A percentile compares a stretch with the other conserved stretches of the same genome.
phyloP scores from a whole-genome alignment of 2,329 filamentous ascomycete species.

The Coniella lustricola region DNA sequence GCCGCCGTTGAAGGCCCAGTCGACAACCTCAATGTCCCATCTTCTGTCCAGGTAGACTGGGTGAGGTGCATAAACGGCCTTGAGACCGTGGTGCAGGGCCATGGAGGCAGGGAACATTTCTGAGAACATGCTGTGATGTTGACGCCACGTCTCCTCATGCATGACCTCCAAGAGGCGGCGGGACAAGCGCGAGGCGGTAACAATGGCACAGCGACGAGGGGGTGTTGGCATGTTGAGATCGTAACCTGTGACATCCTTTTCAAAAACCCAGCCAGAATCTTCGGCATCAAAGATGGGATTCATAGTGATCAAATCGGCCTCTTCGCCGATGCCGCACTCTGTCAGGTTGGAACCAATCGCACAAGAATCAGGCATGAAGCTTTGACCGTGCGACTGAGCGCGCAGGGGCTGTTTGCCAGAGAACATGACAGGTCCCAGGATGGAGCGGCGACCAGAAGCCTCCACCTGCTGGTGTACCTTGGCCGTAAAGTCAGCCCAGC shows the following conservation, averaged over 20 bases:
- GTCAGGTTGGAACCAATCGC: constrained; percentile 41
- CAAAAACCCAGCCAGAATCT: constrained; percentile 66
- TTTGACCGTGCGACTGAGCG: constrained; percentile 45
- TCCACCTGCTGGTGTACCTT: constrained; percentile 57
- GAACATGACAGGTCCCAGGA: constrained; percentile 62
- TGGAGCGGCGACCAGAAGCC: constrained; percentile 40
- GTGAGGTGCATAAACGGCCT: constrained; percentile 74
- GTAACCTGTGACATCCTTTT: constrained; percentile 65
- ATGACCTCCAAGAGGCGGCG: constrained; percentile 61
- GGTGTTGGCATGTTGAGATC: constrained; percentile 44
- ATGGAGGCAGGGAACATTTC: constrained; percentile 72
- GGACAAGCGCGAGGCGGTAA: constrained; percentile 63
- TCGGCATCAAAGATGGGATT: constrained; percentile 70
- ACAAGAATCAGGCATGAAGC: constrained; percentile 49
- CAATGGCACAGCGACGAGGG: constrained; percentile 63
- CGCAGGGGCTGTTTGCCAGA: constrained; percentile 39
- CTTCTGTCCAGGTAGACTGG: constrained; percentile 71
- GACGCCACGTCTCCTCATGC: constrained; percentile 64
- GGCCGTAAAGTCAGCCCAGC: constrained; percentile 64
- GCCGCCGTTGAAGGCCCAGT: constrained; percentile 72
- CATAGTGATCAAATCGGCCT: constrained; percentile 69
- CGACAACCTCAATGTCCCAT: constrained; percentile 64
- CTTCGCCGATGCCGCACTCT: constrained; percentile 61
- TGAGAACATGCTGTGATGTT: constrained; percentile 66
- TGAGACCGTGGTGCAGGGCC: constrained; percentile 69